Evolutionary conservation across 2,329 filamentous ascomycete species (phyloP).

Genomic region (Corynespora cassiicola): DNA sequence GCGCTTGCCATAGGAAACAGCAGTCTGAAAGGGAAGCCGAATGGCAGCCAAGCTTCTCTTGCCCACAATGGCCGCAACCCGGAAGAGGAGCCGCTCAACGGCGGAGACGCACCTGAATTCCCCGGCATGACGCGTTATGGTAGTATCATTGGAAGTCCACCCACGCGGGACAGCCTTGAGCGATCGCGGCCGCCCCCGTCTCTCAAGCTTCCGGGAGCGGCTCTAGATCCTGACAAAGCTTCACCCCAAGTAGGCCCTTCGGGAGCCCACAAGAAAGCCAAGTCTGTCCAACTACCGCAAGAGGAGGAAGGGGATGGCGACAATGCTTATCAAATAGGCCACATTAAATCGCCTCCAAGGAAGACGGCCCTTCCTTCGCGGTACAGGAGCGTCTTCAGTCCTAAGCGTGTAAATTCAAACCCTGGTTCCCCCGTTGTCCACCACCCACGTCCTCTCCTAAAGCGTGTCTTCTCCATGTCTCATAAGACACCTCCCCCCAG

Average conservation of each 20-base stretch:
- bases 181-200: slow-evolving; percentile 51
- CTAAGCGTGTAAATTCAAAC: slow-evolving; percentile 50
- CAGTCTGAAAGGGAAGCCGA: slow-evolving; percentile 19
- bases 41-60: slow-evolving; percentile 18
- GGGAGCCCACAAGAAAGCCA: slow-evolving; percentile 15
- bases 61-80: slow-evolving; percentile 25
- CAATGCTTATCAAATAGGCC: slow-evolving; percentile 53
- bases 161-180: slow-evolving; percentile 18
- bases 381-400: slow-evolving; percentile 47
- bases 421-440: slow-evolving; percentile 27
- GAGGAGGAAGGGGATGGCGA: slow-evolving; percentile 24
- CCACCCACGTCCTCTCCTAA: slow-evolving; percentile 43
- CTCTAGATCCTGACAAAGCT: slow-evolving; percentile 54
- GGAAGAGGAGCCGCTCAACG: slow-evolving; percentile 37
- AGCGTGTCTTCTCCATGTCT: slow-evolving; percentile 51
- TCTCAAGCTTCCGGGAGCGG: slow-evolving; percentile 68
- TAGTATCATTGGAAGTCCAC: slow-evolving; percentile 66
- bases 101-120: slow-evolving; percentile 14
- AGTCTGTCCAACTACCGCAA: slow-evolving; percentile 26
- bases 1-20: slow-evolving; percentile 31
- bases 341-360: slow-evolving; percentile 42
- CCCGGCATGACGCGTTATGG: slow-evolving; percentile 62
- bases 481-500: slow-evolving; percentile 45
- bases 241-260: slow-evolving; percentile 26
- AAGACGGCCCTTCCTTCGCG: slow-evolving; percentile 34